Evolutionary conservation across 2,329 filamentous ascomycete species (phyloP), one percentile per base, ranked within the genome.

Genomic region (Botryotinia globosa): DNA sequence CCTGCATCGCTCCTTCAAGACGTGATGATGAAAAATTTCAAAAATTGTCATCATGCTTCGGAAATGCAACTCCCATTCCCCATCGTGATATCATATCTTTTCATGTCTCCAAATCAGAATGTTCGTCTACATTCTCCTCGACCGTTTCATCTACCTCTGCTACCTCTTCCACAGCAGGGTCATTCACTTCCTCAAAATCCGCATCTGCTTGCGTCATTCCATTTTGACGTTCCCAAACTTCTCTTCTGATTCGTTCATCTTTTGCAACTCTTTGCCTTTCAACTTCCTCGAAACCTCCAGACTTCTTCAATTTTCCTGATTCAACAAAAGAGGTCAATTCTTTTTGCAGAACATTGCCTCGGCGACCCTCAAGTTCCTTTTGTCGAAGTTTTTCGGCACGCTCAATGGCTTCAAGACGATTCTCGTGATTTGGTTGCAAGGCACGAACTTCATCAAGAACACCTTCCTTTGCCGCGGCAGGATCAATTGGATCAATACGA

Each of bases 221-320:
- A 77, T 91, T 91, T 83, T 87, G 86, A 59, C 88, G 83, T 77
- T 91, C 89, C 89, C 89, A 91, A 20, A 91, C 92, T 81, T 98
- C 94, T 78, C 89, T 91, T 73, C 94, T 87, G 73, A 94, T 94
- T 77, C 89, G 87, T 74, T 98, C 96, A 79, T 99, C 96, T 81
- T 95, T 97, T 51, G 90, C 88, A 80, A 91, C 91, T 67, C 96
- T 87, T 63, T 93, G 86, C 70, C 96, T 88, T 83, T 99, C 96
- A 0, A 94, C 91, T 83, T 99, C 96, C 81, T 98, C 96, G 67
- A 97, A 91, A 0, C 96, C 96, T 58, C 96, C 96, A 22, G 92
- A 94, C 87, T 98, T 98, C 87, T 97, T 98, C 77, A 99, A 85
- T 82, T 92, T 96, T 73, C 94, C 94, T 79, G 97, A 93, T 76